phyloP scores from a whole-genome alignment of 352 stramenopile species.

The Phytophthora sansomeana region DNA sequence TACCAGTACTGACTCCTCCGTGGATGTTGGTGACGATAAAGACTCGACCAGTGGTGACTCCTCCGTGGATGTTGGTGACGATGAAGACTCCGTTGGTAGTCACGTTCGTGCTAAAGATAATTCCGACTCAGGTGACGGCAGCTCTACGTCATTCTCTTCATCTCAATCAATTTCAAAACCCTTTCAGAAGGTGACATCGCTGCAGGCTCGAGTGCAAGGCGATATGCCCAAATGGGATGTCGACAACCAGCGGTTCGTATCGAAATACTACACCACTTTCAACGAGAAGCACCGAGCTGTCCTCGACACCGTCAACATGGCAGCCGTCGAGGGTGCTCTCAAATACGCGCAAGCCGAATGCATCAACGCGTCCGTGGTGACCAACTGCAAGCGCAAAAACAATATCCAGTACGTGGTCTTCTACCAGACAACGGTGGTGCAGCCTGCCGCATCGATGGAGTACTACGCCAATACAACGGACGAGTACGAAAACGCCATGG shows the following conservation, averaged over 20 bases:
- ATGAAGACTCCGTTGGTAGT: not conserved
- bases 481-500: constrained; percentile 41
- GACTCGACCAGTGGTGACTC: not conserved
- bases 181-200: constrained; percentile 51
- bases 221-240: constrained; percentile 51
- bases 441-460: constrained; percentile 49
- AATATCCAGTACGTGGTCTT: constrained; percentile 68
- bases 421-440: constrained; percentile 66
- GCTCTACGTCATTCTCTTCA: constrained; percentile 1
- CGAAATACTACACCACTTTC: constrained; percentile 48
- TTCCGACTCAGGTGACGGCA: not conserved
- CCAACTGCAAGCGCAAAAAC: constrained; percentile 63
- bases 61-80: not conserved
- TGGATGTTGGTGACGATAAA: no score
- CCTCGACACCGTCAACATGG: constrained; percentile 63
- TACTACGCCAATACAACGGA: constrained; percentile 49
- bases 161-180: constrained; percentile 1
- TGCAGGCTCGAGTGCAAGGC: constrained; percentile 65
- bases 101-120: not conserved
- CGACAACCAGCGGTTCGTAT: constrained; percentile 44
- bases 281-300: constrained; percentile 52
- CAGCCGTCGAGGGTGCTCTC: constrained; percentile 59
- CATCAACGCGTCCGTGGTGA: constrained; percentile 55
- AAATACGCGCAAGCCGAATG: constrained; percentile 73
- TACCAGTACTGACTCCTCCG: no score